Evolutionary conservation across 106 monocot genomes (phyloP).

Genomic region (Narthecium ossifragum): DNA sequence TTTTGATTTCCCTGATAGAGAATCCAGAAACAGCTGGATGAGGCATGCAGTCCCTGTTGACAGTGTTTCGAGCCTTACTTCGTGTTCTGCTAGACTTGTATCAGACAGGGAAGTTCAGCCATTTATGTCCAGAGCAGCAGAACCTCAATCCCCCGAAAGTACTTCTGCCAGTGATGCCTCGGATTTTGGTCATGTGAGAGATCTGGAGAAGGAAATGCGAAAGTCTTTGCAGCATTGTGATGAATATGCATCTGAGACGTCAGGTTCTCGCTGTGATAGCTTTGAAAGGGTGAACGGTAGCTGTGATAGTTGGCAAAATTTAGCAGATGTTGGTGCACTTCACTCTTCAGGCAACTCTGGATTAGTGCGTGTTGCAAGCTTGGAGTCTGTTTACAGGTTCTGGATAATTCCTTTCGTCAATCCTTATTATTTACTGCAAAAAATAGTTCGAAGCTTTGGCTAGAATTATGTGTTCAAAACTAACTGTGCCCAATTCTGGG

Average conservation of each 20-base stretch:
- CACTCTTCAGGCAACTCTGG: conserved; percentile 16
- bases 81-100: conserved; percentile 26
- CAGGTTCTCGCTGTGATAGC: conserved; percentile 74
- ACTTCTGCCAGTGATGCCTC: conserved; percentile 59
- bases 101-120: conserved; percentile 37
- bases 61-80: conserved; percentile 41
- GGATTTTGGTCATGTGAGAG: conserved; percentile 59
- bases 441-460: too few species aligned
- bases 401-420: not conserved
- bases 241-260: conserved; percentile 70
- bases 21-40: conserved; percentile 41
- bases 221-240: conserved; percentile 46
- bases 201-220: conserved; percentile 57
- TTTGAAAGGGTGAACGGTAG: conserved; percentile 57
- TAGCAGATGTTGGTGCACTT: conserved; percentile 37
- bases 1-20: conserved; percentile 27
- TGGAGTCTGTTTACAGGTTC: conserved; percentile 83
- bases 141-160: conserved; percentile 79
- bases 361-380: conserved; percentile 53
- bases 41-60: conserved; percentile 61
- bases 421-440: too few species aligned
- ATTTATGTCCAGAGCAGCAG: conserved; percentile 36
- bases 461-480: too few species aligned
- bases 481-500: too few species aligned
- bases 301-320: conserved; percentile 58